These are phyloP conservation scores for Sutorius australiensis DNA, from an alignment of 768 basidiomycete species.

Conservation along the genomic window DNA sequence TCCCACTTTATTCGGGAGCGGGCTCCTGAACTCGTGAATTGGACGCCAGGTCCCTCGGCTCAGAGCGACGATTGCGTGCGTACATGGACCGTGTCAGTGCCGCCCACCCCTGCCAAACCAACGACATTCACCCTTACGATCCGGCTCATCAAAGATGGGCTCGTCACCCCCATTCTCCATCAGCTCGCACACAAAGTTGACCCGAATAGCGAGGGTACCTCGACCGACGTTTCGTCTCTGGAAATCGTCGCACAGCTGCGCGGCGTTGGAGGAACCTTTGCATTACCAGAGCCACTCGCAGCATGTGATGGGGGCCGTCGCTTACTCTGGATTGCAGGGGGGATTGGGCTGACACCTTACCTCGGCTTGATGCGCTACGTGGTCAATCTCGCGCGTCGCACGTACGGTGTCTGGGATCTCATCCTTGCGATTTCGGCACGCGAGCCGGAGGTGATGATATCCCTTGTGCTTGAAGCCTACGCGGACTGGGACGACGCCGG, in stretches of 20 bases:
- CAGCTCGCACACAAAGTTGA: constrained; percentile 31
- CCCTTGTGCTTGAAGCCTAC: constrained; percentile 37
- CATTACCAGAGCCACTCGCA: constrained; percentile 17
- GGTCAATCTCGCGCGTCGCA: constrained; percentile 10
- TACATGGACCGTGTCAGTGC: constrained; percentile 57
- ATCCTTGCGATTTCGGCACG: constrained; percentile 47
- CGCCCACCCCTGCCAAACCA: constrained; percentile 12
- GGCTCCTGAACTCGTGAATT: constrained; percentile 50
- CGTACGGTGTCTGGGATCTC: constrained; percentile 38
- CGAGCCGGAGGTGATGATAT: constrained; percentile 50
- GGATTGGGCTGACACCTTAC: constrained; percentile 64
- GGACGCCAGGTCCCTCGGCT: constrained; percentile 35
- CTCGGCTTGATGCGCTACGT: constrained; percentile 44
- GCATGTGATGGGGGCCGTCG: constrained; percentile 27
- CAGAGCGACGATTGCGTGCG: constrained; percentile 61
- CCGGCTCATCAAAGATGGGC: constrained; percentile 49
- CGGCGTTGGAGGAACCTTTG: constrained; percentile 52
- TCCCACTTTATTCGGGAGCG: constrained; percentile 45
- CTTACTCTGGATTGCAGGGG: constrained; percentile 59
- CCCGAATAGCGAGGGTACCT: not conserved
- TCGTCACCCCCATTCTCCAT: constrained; percentile 56
- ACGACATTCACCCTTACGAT: constrained; percentile 46
- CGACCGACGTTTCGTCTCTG: constrained; percentile 27
- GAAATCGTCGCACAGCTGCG: constrained; percentile 43
- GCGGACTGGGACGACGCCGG: not conserved